Evolutionary conservation across 768 basidiomycete species (phyloP), one percentile per base, ranked within the genome.

Genomic region (Dictyophora rubrovolvata): DNA sequence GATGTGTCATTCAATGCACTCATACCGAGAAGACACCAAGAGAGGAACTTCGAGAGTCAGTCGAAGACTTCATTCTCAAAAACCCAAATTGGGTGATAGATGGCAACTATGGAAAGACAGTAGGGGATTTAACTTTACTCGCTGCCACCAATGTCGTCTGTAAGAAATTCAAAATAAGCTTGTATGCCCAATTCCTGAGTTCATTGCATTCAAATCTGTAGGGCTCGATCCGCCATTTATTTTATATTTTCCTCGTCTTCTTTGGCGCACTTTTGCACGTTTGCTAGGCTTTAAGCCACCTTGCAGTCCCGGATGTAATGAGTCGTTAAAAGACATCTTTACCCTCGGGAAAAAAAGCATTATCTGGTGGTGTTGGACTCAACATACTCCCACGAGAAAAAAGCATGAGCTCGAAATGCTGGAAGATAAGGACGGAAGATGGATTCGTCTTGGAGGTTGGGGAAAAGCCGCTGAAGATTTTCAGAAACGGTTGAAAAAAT

Each of bases 191-290:
- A 28, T 28, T 28, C 2, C 42, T 42, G 42, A 42, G 10, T 42
- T 42, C 14, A 12, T 12, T 12, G 42, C 10, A 28, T 37, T 22
- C 3, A 11, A 3, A 47, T 33, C 36, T 47, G 6, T 56, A 87
- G 85, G 86, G 86, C 71, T 87, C 20, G 84, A 86, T 63, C 84
- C 84, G 8, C 86, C 85, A 12, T 69, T 86, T 35, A 17, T 71
- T 9, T 68, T 79, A 10, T 87, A 86, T 70, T 74, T 86, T 56
- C 82, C 85, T 20, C 81, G 85, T 16, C 63, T 85, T 22, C 65
- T 78, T 60, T 62, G 72, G 56, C 74, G 85, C 51, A 86, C 84
- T 0, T 64, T 83, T n/a, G 65, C 72, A 60, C 76, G 82, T 20
- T 59, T 81, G 11, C 52, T 77, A 10, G 53, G 73, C 0, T 61